These are phyloP conservation scores for Ophiorrhiza pumila DNA, from an alignment of 257 asterid genomes.

Conservation along the genomic window DNA sequence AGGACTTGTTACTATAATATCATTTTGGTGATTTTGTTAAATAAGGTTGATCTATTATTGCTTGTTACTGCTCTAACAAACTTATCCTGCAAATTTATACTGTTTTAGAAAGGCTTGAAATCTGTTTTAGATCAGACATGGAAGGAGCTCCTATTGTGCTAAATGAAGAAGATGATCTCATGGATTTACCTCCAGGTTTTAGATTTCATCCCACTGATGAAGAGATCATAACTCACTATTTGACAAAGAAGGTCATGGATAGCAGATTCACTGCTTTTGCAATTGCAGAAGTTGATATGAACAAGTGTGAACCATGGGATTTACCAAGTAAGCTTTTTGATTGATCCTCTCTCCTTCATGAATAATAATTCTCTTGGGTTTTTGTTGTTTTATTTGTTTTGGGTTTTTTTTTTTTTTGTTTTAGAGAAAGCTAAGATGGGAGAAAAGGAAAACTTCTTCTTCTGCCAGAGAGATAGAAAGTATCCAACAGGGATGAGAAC, in stretches of 20 bases:
- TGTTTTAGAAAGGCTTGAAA: background rate
- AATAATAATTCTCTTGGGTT: background rate
- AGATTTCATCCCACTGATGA: slow-evolving; percentile 86
- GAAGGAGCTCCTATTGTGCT: slow-evolving; percentile 30
- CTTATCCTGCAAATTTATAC: too few species aligned
- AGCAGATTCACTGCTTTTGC: slow-evolving; percentile 50
- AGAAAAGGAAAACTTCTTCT: slow-evolving; percentile 77
- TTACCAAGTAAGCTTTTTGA: slow-evolving; percentile 53
- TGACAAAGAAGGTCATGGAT: slow-evolving; percentile 51
- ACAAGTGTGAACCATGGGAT: slow-evolving; percentile 94
- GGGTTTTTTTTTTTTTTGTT: background rate
- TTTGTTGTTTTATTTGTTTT: background rate
- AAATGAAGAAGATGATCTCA: slow-evolving; percentile 23
- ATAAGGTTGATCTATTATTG: too few species aligned
- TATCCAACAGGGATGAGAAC: slow-evolving; percentile 90
- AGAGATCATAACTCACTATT: slow-evolving; percentile 69
- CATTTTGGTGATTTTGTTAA: background rate
- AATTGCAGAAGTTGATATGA: slow-evolving; percentile 77
- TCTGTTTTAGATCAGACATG: slow-evolving; percentile 19
- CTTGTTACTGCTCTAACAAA: too few species aligned
- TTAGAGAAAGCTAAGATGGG: slow-evolving; percentile 73
- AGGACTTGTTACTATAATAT: background rate
- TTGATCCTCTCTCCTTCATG: background rate
- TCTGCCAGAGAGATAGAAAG: slow-evolving; percentile 69
- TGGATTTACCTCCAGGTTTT: slow-evolving; percentile 72